Evolutionary conservation across 306 rosid genomes (phyloP).

Genomic region (Sophora flavescens): DNA sequence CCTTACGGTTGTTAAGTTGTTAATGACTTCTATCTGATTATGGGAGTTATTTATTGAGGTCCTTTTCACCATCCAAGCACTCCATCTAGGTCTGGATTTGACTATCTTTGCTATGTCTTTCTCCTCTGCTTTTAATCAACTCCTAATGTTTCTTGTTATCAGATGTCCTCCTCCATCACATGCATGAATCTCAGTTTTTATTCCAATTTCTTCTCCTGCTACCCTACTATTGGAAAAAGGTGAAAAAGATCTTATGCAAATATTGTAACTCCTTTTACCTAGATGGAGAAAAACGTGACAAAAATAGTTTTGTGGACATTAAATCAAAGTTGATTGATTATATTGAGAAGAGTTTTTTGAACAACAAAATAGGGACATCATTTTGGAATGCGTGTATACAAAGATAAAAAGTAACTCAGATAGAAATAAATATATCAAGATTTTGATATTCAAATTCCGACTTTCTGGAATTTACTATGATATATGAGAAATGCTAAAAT

Average conservation of each 20-base stretch:
- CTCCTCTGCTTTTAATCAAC: not conserved
- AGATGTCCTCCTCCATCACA: not conserved
- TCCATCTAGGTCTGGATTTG: slow-evolving; percentile 1
- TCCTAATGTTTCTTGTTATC: not conserved
- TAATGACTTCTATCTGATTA: not conserved
- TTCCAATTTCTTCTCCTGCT: not conserved
- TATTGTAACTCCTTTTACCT: not conserved
- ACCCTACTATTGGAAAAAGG: not conserved
- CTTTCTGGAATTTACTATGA: not conserved
- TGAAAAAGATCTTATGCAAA: not conserved
- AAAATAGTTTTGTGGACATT: not conserved
- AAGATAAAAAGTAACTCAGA: too few species aligned
- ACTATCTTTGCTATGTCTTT: not conserved
- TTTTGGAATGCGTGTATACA: too few species aligned
- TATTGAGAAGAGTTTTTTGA: too few species aligned
- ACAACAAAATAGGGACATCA: too few species aligned
- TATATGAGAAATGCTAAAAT: not conserved
- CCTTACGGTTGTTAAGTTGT: not conserved
- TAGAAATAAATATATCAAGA: too few species aligned
- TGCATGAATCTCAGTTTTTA: not conserved
- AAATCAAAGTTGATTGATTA: not conserved
- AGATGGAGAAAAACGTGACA: not conserved
- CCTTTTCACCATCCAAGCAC: slow-evolving; percentile 3
- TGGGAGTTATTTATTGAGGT: not conserved
- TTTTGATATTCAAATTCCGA: too few species aligned